Base-by-base conservation (phyloP, 129 eudicot genomes). In the Artemisia annua region DNA sequence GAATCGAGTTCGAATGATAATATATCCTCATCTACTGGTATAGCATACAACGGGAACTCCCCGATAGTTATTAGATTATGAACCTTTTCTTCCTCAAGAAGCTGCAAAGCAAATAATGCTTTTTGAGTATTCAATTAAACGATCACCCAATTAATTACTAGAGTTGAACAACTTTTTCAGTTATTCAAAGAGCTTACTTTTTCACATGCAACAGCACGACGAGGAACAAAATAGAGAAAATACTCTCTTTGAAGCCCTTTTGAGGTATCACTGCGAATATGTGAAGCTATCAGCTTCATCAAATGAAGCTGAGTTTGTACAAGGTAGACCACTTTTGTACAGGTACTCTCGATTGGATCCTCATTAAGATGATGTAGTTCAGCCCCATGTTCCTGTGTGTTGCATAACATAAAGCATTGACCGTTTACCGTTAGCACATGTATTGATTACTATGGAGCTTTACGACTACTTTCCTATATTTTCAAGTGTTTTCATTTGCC, bases 231-330 rank as follows among this genome's bases (percentile, higher is more conserved):
- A 82, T 95, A 95, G 56, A 90, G 72, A 83, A 69, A 86, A 84
- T 88, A 95, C 79, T 95, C 99, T 62, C 94, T 87, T 72, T 90
- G 96, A 68, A 95, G 85, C 67, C 99, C 97, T 76, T 95, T 90
- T 50, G 96, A 90, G 18, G 79, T 81, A 72, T 90, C 92, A 71
- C 75, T 85, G 55, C 83, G 93, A 80, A 95, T 83, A 66, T 90
- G 96, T 20, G 82, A 83, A 79, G 94, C 81, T 67, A 95, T 90
- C 59, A 79, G 79, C 69, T 80, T 95, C 96, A 95, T 88, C 80
- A 90, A 88, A 72, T 86, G 87, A 68, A 88, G 83, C 74, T 88
- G 86, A 71, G 85, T 78, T 57, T 90, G 92, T 49, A 90, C 99
- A 75, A 95, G 97, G 85, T 84, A 95, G 54, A 95, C 99, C 80